Base-by-base conservation (phyloP, 148 eudicot genomes). In the Suaeda aralocaspica region DNA sequence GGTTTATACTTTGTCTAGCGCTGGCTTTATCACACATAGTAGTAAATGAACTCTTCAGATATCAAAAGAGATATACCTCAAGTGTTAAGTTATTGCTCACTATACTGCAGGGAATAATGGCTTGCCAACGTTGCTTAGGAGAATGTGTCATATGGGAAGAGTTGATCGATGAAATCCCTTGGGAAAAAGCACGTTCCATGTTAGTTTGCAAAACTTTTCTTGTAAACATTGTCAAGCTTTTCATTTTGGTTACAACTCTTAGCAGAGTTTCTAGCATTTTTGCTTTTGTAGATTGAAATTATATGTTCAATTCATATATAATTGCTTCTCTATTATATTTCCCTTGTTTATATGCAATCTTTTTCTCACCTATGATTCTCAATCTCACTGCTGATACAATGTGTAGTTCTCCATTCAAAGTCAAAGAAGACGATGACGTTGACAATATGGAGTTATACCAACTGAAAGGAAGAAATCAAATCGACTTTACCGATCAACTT, bases 71-170 rank as follows among this genome's bases (percentile, higher is more conserved):
- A 61, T 19, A 29, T 34, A 2, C 4, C 12, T 62, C 34, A 7
- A 19, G 2, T 51, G 5, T 62, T 51, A 9, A 34, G 53, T 9
- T 45, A 14, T 48, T 62, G 10, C 60, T 58, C 25, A 14, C 18
- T 69, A 66, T 76, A 45, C 76, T 31, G 72, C 84, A 95, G 99
- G 99, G 99, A 52, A 83, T 81, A 48, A 75, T 77, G 69, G 86
- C 90, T 64, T 95, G 99, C 69, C 80, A 81, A 46, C 87, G 75
- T 72, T 95, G 99, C 79, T 65, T 25, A 64, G 99, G 99, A 65
- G 99, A 95, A 51, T 82, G 96, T 81, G 99, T 95, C 53, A 85
- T 95, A 48, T 95, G 99, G 99, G 92, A 91, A 78, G 99, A 95
- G 79, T 86, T 87, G 13, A 82, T 91, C 57, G 97, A 91, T 78